Evolutionary conservation across 495 filamentous ascomycete genomes (phyloP), one percentile per base, ranked within the genome.

Genomic region (Penicillium parvum): DNA sequence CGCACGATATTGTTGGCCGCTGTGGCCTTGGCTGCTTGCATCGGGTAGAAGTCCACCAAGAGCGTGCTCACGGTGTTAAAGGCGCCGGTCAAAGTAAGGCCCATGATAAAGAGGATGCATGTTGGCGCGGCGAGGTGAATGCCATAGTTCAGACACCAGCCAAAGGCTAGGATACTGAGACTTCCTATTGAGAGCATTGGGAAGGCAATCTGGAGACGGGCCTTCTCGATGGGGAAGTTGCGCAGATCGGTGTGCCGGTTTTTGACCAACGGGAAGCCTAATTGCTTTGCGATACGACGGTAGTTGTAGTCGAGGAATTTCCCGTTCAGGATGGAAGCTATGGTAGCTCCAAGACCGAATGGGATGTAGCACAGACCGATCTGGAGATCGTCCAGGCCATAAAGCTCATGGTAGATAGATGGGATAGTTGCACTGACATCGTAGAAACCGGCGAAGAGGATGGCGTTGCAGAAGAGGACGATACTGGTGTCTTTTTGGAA

Each of bases 251-350:
- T 68, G 9, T 72, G 68, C 2, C 73, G 72, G 35, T 72, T 73
- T 25, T 67, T 69, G 16, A 75, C 66, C 17, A 81, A 53, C 3
- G 64, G 66, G 19, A 83, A 55, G 3, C 72, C 71, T 10, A 56
- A 40, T 5, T 50, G 30, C 22, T 50, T 56, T 4, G 73, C 74
- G 3, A 63, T 52, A 5, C 57, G 53, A n/a, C 62, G 60, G 53
- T 72, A 78, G 40, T 75, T 75, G 15, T 48, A 47, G 40, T 77
- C 75, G 47, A 77, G 45, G 56, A 95, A 85, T 61, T 91, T 88
- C 46, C 91, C 91, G 58, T 90, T 88, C 47, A 86, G 81, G 47
- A 95, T 83, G 27, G 88, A 86, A 45, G 89, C 92, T 37, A 95
- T 81, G 35, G 86, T 88, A 37, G 91, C 65, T 14, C 74, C 73